These are phyloP conservation scores for Penicillium goetzii DNA, from an alignment of 495 filamentous ascomycete genomes.

Conservation along the genomic window DNA sequence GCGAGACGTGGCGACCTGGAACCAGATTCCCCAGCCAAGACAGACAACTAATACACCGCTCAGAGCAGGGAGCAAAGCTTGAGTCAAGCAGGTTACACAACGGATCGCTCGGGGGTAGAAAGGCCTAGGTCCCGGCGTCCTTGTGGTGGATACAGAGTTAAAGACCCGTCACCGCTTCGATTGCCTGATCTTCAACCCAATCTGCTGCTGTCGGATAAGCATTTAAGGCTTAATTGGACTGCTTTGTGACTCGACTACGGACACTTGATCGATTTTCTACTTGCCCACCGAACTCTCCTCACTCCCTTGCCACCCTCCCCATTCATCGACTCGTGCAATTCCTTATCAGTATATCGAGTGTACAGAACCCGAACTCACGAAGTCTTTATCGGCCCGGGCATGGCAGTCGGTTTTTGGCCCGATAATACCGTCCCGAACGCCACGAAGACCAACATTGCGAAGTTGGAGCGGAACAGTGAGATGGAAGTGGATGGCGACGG, in stretches of 20 bases:
- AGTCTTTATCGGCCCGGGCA: slow-evolving; percentile 15
- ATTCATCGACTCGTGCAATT: not conserved
- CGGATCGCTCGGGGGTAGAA: not conserved
- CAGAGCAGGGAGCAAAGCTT: slow-evolving; percentile 2
- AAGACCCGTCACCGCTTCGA: slow-evolving; percentile 19
- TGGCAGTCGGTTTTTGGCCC: slow-evolving; percentile 36
- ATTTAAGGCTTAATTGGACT: slow-evolving; percentile 12
- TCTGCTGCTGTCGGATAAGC: slow-evolving; percentile 16
- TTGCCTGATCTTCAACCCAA: slow-evolving; percentile 27
- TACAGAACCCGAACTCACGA: not conserved
- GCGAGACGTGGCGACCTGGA: slow-evolving; percentile 25
- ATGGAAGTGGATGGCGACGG: slow-evolving; percentile 41
- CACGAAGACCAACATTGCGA: slow-evolving; percentile 15
- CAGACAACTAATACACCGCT: slow-evolving; percentile 22
- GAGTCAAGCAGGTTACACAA: slow-evolving; percentile 9
- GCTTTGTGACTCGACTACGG: not conserved
- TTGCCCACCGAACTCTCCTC: not conserved
- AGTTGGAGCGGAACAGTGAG: slow-evolving; percentile 24
- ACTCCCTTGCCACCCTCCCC: not conserved
- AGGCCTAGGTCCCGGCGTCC: not conserved
- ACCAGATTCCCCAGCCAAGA: slow-evolving; percentile 2
- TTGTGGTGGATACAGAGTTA: not conserved
- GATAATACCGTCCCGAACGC: slow-evolving; percentile 8
- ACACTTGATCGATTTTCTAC: not conserved
- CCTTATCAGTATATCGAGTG: slow-evolving; percentile 8